Percentiles rank a stretch among this genome's conserved stretches.
These are phyloP conservation scores for Penicillium antarcticum DNA, from an alignment of 495 filamentous ascomycete species.

Conservation along the genomic window DNA sequence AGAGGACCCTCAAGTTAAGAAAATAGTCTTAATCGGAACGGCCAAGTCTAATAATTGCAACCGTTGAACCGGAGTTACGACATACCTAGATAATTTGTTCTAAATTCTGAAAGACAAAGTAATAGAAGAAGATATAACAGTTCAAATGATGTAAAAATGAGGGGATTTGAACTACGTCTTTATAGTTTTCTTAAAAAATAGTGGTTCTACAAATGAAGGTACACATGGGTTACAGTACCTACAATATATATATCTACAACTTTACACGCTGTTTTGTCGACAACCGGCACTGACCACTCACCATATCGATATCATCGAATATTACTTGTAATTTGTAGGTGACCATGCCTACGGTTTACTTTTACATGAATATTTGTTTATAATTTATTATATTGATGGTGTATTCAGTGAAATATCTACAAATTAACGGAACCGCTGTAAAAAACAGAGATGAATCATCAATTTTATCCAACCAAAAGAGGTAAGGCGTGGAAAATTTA, in stretches of 20 bases:
- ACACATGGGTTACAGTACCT: not conserved
- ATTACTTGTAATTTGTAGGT: not conserved
- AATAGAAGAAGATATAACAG: not conserved
- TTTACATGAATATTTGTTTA: not conserved
- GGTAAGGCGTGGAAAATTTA: constrained; percentile 3
- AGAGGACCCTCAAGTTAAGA: not conserved
- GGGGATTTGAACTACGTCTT: not conserved
- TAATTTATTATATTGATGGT: not conserved
- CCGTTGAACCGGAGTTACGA: not conserved
- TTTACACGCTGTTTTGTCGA: too few species aligned
- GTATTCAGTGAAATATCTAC: not conserved
- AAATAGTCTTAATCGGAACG: not conserved
- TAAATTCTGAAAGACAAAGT: not conserved
- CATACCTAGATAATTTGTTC: not conserved
- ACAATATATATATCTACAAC: not conserved
- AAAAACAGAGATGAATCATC: constrained; percentile 2
- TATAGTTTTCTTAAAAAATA: not conserved
- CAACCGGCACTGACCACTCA: too few species aligned
- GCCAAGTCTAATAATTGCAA: not conserved
- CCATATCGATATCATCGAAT: too few species aligned
- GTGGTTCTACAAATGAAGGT: not conserved
- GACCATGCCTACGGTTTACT: constrained; percentile 1
- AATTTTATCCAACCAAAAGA: constrained; percentile 6
- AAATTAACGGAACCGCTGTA: not conserved
- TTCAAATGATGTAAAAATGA: not conserved